Base-by-base conservation (phyloP, 768 basidiomycete genomes). In the Pisolithus marmoratus region DNA sequence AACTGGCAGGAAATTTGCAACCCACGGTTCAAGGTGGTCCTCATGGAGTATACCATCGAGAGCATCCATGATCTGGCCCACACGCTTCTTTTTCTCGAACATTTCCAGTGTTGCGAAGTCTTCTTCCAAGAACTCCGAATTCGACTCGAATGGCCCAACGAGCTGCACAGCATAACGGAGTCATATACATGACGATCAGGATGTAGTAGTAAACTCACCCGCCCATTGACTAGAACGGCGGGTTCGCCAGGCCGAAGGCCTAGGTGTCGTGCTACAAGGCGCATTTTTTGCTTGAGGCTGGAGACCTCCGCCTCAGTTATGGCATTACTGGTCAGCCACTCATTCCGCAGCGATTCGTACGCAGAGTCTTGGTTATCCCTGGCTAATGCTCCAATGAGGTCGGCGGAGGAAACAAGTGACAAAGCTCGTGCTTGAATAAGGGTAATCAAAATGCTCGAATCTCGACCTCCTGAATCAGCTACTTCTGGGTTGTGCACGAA, bases 181-280 rank as follows among this genome's bases (percentile, higher is more conserved):
- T 53, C 44, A 57, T 54, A 52, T 12, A 41, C 40, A 49, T 6
- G 36, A 27, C 24, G 24, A 5, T 3, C 3, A 19, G 23, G 19
- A 23, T 52, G 22, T 2, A 53, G 15, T 17, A 27, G 46, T 23
- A 47, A 8, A 71, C 86, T 64, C 62, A 94, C 92, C 29, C 94
- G 75, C 23, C 94, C 95, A 58, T 96, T 96, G 48, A 90, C 71
- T 34, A 94, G 54, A 36, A 97, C 52, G 1, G 78, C 89, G 20
- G 73, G 73, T 52, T 84, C 69, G 0, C 85, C 87, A 2, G 84
- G 78, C 14, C 63, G 58, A 24, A 94, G 60, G n/a, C 76, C 76
- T 3, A 91, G 58, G 48, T 79, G 77, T 24, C 81, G 72, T 2
- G 74, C 73, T 14, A 90, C 59, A 20, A 81, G 61, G 31, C 73